Conservation (phyloP, 1,284 basidiomycete species). For the Gymnopus androsaceus region DNA sequence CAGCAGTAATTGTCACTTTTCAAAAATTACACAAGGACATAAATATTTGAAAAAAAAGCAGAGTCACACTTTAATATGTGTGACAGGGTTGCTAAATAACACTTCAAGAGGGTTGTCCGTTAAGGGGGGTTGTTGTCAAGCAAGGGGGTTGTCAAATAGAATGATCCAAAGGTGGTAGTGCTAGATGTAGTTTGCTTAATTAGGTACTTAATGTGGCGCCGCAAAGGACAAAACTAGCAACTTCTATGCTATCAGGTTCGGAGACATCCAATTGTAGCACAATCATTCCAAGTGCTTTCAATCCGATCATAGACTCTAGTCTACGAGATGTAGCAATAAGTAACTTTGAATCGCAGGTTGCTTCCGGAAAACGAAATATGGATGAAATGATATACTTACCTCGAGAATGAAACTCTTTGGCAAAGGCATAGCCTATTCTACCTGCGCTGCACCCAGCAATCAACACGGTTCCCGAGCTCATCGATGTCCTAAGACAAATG, state of each 20-base stretch:
- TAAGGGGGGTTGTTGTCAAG: no score
- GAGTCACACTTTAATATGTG: no score
- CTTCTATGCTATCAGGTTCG: slow-evolving; percentile 21
- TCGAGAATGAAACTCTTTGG: slow-evolving; percentile 22
- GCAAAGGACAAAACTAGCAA: no score
- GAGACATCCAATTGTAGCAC: slow-evolving; percentile 33
- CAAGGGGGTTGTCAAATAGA: no score
- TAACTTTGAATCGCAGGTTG: slow-evolving; percentile 32
- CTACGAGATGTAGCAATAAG: slow-evolving; percentile 34
- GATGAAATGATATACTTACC: slow-evolving; percentile 22
- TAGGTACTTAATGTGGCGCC: slow-evolving; percentile 31
- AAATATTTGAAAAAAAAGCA: no score
- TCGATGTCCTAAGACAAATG: no score
- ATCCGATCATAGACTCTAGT: slow-evolving; percentile 24
- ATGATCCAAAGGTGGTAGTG: no score
- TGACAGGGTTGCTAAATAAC: no score
- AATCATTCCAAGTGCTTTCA: slow-evolving; percentile 26
- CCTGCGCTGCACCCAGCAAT: slow-evolving; percentile 24
- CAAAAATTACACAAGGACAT: no score
- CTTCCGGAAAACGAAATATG: not conserved
- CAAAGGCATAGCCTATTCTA: slow-evolving; percentile 29
- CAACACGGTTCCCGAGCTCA: slow-evolving; percentile 2
- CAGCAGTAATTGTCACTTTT: no score
- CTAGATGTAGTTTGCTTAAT: no score
- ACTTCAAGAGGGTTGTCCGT: no score